Evolutionary conservation across 2,329 filamentous ascomycete species (phyloP).

Genomic region (Cephalotrichum gorgonifer): DNA sequence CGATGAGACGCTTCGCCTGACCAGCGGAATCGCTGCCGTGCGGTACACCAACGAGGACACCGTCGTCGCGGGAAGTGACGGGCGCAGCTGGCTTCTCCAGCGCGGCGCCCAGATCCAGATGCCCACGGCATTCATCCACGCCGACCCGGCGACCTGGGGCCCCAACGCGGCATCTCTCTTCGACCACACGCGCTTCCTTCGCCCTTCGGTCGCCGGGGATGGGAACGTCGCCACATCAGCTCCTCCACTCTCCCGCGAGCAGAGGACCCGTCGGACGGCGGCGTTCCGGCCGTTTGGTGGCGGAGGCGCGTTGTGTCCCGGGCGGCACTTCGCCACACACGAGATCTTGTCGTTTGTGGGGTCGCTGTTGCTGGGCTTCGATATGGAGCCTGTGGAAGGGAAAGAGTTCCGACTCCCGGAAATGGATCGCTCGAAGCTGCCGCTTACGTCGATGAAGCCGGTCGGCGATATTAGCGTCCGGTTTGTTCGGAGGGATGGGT

Average conservation of each 20-base stretch:
- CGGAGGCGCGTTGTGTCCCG: slow-evolving; percentile 11
- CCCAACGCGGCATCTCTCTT: slow-evolving; percentile 9
- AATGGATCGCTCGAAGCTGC: too few relatives aligned
- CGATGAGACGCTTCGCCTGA: slow-evolving; percentile 11
- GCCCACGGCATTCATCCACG: slow-evolving; percentile 12
- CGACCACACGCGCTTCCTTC: slow-evolving; percentile 11
- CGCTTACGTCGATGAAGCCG: too few relatives aligned
- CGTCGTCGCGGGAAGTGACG: not conserved
- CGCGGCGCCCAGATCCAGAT: slow-evolving; percentile 13
- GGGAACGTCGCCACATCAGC: too few relatives aligned
- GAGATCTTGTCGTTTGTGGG: slow-evolving; percentile 10
- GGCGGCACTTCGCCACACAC: slow-evolving; percentile 11
- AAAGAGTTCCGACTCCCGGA: too few relatives aligned
- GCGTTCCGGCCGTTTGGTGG: slow-evolving; percentile 12
- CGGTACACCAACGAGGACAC: slow-evolving; percentile 13
- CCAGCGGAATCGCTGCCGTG: slow-evolving; percentile 11
- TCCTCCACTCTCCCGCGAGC: not conserved
- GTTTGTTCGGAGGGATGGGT: too few relatives aligned
- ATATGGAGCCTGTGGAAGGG: slow-evolving; percentile 12
- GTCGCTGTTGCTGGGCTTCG: slow-evolving; percentile 20
- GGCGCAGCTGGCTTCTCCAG: slow-evolving; percentile 10
- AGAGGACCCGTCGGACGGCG: slow-evolving; percentile 4
- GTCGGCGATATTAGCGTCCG: too few relatives aligned
- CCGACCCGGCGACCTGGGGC: slow-evolving; percentile 11
- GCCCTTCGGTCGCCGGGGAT: not conserved